Base-by-base conservation (phyloP, 164 flowering plant species). In the Aristolochia californica region DNA sequence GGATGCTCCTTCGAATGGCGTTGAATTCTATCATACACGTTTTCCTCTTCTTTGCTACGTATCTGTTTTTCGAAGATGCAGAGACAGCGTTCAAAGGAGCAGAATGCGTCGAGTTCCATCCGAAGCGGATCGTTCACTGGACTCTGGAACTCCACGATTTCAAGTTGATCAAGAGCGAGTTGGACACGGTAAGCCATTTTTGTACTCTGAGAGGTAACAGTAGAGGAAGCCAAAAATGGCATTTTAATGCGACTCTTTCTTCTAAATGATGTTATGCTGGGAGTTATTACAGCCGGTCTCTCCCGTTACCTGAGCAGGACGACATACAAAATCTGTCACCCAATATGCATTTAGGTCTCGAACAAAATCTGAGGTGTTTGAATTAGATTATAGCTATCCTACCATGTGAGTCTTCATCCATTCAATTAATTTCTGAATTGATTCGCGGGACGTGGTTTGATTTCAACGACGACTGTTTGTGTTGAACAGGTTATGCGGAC, bases 401-500 rank as follows among this genome's bases (percentile, higher is more conserved):
- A n/a, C n/a, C n/a, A n/a, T n/a, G n/a, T n/a, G n/a, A n/a, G n/a
- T n/a, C n/a, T n/a, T n/a, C n/a, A n/a, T n/a, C n/a, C n/a, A n/a
- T n/a, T n/a, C n/a, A n/a, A n/a, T n/a, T n/a, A n/a, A n/a, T n/a
- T n/a, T n/a, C n/a, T n/a, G n/a, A n/a, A n/a, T n/a, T n/a, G n/a
- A n/a, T n/a, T n/a, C n/a, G n/a, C n/a, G n/a, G n/a, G n/a, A n/a
- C n/a, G n/a, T n/a, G n/a, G n/a, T n/a, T n/a, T n/a, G n/a, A n/a
- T n/a, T n/a, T n/a, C n/a, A n/a, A n/a, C n/a, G n/a, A n/a, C n/a
- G n/a, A n/a, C n/a, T n/a, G n/a, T n/a, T n/a, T n/a, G n/a, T n/a
- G n/a, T n/a, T n/a, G n/a, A n/a, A 48, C 63, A 85, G 87, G 80
- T 68, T 23, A 68, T 81, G 49, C 79, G 75, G 17, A 83, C 81